Evolutionary conservation across 805 yeast species (phyloP).

Genomic region (Candida namnaoensis): DNA sequence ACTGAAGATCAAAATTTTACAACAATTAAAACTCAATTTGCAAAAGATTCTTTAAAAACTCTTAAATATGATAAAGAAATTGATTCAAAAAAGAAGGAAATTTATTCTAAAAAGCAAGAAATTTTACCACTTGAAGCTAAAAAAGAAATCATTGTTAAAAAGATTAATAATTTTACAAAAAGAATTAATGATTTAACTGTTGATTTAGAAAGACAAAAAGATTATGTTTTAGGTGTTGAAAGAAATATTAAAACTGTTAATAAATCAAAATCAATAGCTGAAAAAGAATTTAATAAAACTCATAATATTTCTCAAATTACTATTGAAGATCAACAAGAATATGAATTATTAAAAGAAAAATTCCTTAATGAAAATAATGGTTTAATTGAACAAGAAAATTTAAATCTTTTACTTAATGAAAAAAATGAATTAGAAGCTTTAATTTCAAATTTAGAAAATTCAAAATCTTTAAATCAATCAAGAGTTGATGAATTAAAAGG

Average conservation of each 20-base stretch:
- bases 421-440: conserved; percentile 33
- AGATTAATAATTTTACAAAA: conserved; percentile 34
- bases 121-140: conserved; percentile 58
- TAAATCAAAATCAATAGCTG: conserved; percentile 30
- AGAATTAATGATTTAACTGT: conserved; percentile 39
- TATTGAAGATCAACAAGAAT: conserved; percentile 44
- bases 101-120: conserved; percentile 35
- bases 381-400: conserved; percentile 41
- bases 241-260: conserved; percentile 38
- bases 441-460: conserved; percentile 25
- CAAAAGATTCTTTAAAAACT: conserved; percentile 35
- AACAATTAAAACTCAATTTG: conserved; percentile 30
- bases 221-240: conserved; percentile 30
- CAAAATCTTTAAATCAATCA: conserved; percentile 24
- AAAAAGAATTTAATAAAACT: conserved; percentile 21
- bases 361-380: conserved; percentile 53
- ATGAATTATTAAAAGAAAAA: conserved; percentile 45
- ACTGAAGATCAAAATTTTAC: conserved; percentile 29
- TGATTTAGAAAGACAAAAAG: conserved; percentile 47
- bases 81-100: conserved; percentile 23
- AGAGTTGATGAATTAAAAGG: conserved; percentile 25
- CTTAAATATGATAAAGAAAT: conserved; percentile 31
- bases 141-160: conserved; percentile 36
- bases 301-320: conserved; percentile 31
- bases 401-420: conserved; percentile 32